Base-by-base conservation (phyloP, 306 rosid genomes). In the Elaeagnus macrophylla region DNA sequence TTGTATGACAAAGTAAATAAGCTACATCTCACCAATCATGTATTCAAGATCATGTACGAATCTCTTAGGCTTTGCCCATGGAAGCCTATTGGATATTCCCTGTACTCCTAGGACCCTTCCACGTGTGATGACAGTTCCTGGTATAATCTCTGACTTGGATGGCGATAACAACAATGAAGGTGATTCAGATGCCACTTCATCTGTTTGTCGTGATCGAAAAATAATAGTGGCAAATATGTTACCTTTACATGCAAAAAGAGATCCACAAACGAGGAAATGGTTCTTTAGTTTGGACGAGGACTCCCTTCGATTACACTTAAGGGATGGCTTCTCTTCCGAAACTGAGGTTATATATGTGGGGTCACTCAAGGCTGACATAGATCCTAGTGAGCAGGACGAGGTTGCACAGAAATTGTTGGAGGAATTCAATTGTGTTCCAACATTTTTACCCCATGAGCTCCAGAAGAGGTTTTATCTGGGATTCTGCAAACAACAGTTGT, bases 221-320 rank as follows among this genome's bases (percentile, higher is more conserved):
- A 86, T 86, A 65, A 61, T 86, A 15, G 95, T 86, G 54, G 93
- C 91, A 32, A 86, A 86, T 64, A 83, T 83, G 86, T 70, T 86
- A 56, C 95, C 93, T 1, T 55, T 86, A 72, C 81, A 78, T 67
- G 85, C 93, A 37, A 83, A 78, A 76, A 83, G 75, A 76, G 85
- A 83, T 65, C 39, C 61, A 19, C 79, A 83, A 59, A 78, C 75
- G 16, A 68, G 62, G 18, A 83, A 73, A 48, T 88, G 96, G 96
- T 50, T 77, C 82, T 88, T 88, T 80, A 74, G 73, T 61, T 72
- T 75, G 66, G 95, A 88, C 17, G 78, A 78, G 64, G 97, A 88
- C 76, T 82, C 97, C 38, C 65, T 82, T 65, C 68, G 76, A 41
- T 69, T 88, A 60, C 95, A 88, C 8, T 41, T 78, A 13, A 84